phyloP scores from a whole-genome alignment of 768 basidiomycete species.

The Lactarius akahatsu region DNA sequence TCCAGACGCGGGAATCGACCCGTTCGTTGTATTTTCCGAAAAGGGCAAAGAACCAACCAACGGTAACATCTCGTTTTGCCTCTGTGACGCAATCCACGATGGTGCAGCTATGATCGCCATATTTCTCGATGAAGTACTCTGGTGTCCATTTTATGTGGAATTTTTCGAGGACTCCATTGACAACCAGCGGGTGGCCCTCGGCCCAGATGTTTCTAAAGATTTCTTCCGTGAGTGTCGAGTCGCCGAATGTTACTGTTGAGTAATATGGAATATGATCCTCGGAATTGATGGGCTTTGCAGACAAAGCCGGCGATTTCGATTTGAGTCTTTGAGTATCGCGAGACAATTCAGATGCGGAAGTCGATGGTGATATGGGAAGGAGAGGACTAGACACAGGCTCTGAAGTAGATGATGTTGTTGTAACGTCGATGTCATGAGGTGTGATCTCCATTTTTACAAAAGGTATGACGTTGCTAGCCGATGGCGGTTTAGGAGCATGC shows the following conservation, averaged over 20 bases:
- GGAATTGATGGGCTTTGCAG: slow-evolving; percentile 2
- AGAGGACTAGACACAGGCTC: slow-evolving; percentile 25
- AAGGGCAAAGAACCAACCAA: slow-evolving; percentile 24
- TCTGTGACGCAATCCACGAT: slow-evolving; percentile 45
- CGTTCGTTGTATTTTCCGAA: slow-evolving; percentile 36
- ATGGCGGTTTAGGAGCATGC: neutral
- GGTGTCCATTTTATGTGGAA: slow-evolving; percentile 81
- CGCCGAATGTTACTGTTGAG: slow-evolving; percentile 46
- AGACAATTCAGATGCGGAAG: slow-evolving; percentile 25
- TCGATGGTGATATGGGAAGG: slow-evolving; percentile 26
- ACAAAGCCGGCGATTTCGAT: slow-evolving; percentile 17
- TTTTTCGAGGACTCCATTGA: slow-evolving; percentile 61
- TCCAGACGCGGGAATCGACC: slow-evolving; percentile 55
- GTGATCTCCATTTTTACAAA: slow-evolving; percentile 16
- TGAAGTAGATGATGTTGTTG: slow-evolving; percentile 24
- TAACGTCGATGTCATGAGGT: slow-evolving; percentile 19
- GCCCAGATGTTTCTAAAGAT: slow-evolving; percentile 71
- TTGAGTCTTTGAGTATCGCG: slow-evolving; percentile 12
- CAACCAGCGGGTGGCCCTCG: slow-evolving; percentile 72
- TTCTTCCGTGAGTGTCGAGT: slow-evolving; percentile 53
- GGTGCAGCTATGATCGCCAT: slow-evolving; percentile 60
- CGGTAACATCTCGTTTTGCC: slow-evolving; percentile 20
- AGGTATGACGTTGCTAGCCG: slow-evolving; percentile 3
- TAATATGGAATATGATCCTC: slow-evolving; percentile 42
- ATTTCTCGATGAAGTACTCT: slow-evolving; percentile 69